Conservation (phyloP, 768 basidiomycete genomes). For the Amanita phalloides region DNA sequence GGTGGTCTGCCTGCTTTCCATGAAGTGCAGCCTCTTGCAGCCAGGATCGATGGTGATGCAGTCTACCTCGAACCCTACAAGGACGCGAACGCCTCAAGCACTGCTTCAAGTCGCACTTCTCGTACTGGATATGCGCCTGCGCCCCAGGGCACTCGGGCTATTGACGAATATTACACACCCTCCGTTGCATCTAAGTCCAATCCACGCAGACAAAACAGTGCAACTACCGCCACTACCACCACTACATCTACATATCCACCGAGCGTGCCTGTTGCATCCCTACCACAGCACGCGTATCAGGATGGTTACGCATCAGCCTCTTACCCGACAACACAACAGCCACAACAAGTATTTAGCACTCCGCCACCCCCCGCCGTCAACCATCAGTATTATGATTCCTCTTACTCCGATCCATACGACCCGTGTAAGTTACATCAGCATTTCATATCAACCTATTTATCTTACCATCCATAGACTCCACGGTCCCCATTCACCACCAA, state of each 20-base stretch:
- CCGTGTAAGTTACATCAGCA: conserved; percentile 32
- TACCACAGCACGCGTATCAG: conserved; percentile 11
- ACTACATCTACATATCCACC: conserved; percentile 4
- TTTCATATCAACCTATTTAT: not conserved
- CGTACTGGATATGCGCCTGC: conserved; percentile 53
- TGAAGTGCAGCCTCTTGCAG: conserved; percentile 64
- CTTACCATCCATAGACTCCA: conserved; percentile 25
- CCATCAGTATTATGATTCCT: conserved; percentile 23
- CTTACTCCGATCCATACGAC: conserved; percentile 25
- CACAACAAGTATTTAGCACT: too few relatives aligned
- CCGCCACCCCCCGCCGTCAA: conserved; percentile 18
- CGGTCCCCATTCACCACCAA: conserved; percentile 43
- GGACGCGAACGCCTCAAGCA: conserved; percentile 13
- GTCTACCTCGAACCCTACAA: conserved; percentile 37
- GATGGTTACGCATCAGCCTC: conserved; percentile 16
- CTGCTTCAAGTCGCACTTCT: conserved; percentile 20
- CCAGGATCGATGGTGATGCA: conserved; percentile 43
- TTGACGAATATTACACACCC: conserved; percentile 64
- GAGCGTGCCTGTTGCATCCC: conserved; percentile 15
- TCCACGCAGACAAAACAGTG: conserved; percentile 11
- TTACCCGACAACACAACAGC: too few relatives aligned
- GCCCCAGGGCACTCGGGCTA: conserved; percentile 51
- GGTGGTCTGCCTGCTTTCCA: conserved; percentile 66
- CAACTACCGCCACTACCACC: conserved; percentile 13
- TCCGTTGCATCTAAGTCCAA: conserved; percentile 11